These are phyloP conservation scores for Tylopilus sp. DNA, from an alignment of 768 basidiomycete species.

Conservation along the genomic window DNA sequence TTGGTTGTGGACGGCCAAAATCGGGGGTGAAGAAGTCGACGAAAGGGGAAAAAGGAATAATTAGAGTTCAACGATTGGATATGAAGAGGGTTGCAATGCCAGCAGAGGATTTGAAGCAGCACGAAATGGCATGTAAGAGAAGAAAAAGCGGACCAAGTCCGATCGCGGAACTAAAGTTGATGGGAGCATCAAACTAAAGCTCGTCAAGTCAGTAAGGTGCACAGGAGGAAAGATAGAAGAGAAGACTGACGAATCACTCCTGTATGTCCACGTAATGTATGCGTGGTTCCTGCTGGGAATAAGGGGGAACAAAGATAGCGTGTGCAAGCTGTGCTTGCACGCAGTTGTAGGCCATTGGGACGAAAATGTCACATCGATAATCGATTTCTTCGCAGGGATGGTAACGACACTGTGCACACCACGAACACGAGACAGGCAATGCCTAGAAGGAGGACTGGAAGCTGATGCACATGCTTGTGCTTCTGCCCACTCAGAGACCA, in stretches of 20 bases:
- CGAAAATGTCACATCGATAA: slow-evolving; percentile 17
- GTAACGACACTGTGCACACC: slow-evolving; percentile 7
- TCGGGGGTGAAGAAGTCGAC: slow-evolving; percentile 3
- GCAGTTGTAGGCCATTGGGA: slow-evolving; percentile 3
- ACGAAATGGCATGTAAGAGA: slow-evolving; percentile 7
- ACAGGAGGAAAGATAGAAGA: slow-evolving; percentile 11
- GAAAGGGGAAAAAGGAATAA: slow-evolving; percentile 4
- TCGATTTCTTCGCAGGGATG: slow-evolving; percentile 13
- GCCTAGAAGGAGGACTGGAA: slow-evolving; percentile 25
- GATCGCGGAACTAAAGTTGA: not conserved
- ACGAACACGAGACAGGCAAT: slow-evolving; percentile 19
- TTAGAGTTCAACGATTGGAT: slow-evolving; percentile 27
- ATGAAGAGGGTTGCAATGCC: slow-evolving; percentile 18
- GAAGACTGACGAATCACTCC: slow-evolving; percentile 14
- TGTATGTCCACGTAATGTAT: slow-evolving; percentile 22
- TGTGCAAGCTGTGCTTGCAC: slow-evolving; percentile 18
- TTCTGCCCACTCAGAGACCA: slow-evolving; percentile 29
- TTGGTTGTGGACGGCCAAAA: not conserved
- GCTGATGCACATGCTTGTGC: slow-evolving; percentile 21
- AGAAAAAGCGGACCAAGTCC: not conserved
- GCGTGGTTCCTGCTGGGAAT: slow-evolving; percentile 15
- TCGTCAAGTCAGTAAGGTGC: slow-evolving; percentile 3
- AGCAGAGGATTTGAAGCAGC: slow-evolving; percentile 7
- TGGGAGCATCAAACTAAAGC: slow-evolving; percentile 18
- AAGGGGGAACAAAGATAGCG: slow-evolving; percentile 23